Conservation (phyloP, 78 protist genomes). For the Dictyostelium purpureum region DNA sequence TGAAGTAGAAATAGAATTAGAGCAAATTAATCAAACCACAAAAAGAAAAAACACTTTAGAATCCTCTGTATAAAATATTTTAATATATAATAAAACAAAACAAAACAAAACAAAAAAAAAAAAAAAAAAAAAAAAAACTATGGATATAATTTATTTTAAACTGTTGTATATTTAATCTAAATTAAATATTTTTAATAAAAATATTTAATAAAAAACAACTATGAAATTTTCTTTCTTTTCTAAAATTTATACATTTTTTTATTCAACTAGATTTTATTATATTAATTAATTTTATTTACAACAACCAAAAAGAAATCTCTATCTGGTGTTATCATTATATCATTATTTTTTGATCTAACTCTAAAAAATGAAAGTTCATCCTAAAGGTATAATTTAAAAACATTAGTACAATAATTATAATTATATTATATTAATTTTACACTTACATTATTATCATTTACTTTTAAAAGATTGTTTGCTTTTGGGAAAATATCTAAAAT, state of each 20-base stretch:
- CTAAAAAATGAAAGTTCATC: conserved; percentile 73
- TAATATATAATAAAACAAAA: too few relatives aligned
- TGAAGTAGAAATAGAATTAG: neutral
- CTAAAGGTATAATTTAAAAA: neutral
- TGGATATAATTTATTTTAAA: too few relatives aligned
- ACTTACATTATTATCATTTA: conserved; percentile 11
- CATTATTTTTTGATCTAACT: conserved; percentile 71
- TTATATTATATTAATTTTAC: neutral
- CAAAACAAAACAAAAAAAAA: too few relatives aligned
- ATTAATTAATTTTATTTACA: conserved; percentile 39
- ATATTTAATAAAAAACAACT: too few relatives aligned
- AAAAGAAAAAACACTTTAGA: too few relatives aligned
- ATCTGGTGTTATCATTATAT: conserved; percentile 73
- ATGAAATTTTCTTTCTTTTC: too few relatives aligned
- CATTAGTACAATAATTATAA: neutral
- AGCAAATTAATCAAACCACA: neutral
- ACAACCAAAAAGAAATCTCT: conserved; percentile 41
- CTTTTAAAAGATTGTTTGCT: conserved; percentile 20
- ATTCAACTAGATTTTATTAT: too few relatives aligned
- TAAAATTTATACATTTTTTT: too few relatives aligned
- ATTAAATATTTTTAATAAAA: too few relatives aligned
- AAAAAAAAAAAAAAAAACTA: too few relatives aligned
- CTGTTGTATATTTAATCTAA: too few relatives aligned
- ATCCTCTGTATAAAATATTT: too few relatives aligned
- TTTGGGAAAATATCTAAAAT: conserved; percentile 44